These are phyloP conservation scores for Coelastrella sp. DNA, from an alignment of 139 green algal genomes.

Conservation along the genomic window DNA sequence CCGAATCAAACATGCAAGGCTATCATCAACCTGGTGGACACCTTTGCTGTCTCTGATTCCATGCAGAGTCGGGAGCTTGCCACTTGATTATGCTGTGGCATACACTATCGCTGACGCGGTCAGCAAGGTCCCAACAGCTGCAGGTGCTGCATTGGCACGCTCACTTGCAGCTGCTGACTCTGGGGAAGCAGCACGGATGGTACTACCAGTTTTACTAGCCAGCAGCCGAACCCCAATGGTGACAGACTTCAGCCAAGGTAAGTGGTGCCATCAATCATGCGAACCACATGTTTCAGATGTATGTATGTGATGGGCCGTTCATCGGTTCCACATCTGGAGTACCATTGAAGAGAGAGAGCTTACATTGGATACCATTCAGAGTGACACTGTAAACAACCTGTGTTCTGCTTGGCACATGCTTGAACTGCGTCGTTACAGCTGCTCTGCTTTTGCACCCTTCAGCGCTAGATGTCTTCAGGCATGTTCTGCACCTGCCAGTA, in stretches of 20 bases:
- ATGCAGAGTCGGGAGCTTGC: slow-evolving; percentile 8
- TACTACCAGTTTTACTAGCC: slow-evolving; percentile 42
- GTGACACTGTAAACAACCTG: too few relatives aligned
- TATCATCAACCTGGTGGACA: not conserved
- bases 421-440: too few relatives aligned
- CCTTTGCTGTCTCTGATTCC: not conserved
- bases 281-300: not conserved
- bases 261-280: not conserved
- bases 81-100: slow-evolving; percentile 14
- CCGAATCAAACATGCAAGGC: not conserved
- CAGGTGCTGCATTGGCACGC: slow-evolving; percentile 8
- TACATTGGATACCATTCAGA: too few relatives aligned
- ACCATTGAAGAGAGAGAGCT: not conserved
- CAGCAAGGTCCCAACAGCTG: slow-evolving; percentile 13
- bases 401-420: too few relatives aligned
- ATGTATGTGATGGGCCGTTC: not conserved
- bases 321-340: not conserved
- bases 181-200: not conserved
- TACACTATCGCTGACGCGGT: slow-evolving; percentile 26
- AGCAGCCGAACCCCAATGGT: slow-evolving; percentile 3
- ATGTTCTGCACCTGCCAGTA: not conserved
- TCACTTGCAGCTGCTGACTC: slow-evolving; percentile 34
- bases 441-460: too few relatives aligned
- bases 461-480: not conserved
- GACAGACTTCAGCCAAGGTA: slow-evolving; percentile 49